A percentile compares a stretch with the other conserved stretches of the same genome.
Conservation (phyloP, 768 basidiomycete genomes). For the Daedaleopsis nitida region DNA sequence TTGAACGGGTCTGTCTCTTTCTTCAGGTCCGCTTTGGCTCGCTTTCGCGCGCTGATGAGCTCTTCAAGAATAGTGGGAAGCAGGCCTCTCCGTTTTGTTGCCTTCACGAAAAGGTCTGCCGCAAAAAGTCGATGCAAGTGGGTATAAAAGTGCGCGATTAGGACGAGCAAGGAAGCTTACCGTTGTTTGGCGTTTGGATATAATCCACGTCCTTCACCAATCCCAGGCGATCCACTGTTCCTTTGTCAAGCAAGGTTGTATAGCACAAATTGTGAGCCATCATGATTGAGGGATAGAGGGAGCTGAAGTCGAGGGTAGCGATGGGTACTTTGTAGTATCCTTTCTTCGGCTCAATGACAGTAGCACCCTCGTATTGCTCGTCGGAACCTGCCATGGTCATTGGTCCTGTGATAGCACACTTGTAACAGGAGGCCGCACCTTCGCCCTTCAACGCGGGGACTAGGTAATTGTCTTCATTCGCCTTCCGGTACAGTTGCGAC, state of each 20-base stretch:
- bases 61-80: slow-evolving; percentile 93
- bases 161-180: slow-evolving; percentile 39
- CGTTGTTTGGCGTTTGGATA: slow-evolving; percentile 93
- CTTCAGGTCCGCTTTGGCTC: slow-evolving; percentile 94
- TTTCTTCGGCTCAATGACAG: slow-evolving; percentile 95
- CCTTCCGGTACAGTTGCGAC: slow-evolving; percentile 92
- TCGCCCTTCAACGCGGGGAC: slow-evolving; percentile 85
- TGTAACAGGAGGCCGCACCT: slow-evolving; percentile 45
- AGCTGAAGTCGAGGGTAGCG: slow-evolving; percentile 97
- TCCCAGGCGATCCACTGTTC: slow-evolving; percentile 72
- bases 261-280: slow-evolving; percentile 99
- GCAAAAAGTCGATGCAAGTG: not conserved
- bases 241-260: slow-evolving; percentile 88
- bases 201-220: slow-evolving; percentile 89
- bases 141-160: not conserved
- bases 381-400: slow-evolving; percentile 63
- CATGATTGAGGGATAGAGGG: slow-evolving; percentile 99
- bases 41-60: slow-evolving; percentile 89
- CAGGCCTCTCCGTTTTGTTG: slow-evolving; percentile 78
- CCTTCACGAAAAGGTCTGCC: slow-evolving; percentile 82
- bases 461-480: slow-evolving; percentile 88
- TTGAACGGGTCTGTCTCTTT: slow-evolving; percentile 97
- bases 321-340: slow-evolving; percentile 98
- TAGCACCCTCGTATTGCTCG: slow-evolving; percentile 98
- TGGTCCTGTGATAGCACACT: not conserved